Conservation (phyloP, 306 rosid species). For the Quercus robur region DNA sequence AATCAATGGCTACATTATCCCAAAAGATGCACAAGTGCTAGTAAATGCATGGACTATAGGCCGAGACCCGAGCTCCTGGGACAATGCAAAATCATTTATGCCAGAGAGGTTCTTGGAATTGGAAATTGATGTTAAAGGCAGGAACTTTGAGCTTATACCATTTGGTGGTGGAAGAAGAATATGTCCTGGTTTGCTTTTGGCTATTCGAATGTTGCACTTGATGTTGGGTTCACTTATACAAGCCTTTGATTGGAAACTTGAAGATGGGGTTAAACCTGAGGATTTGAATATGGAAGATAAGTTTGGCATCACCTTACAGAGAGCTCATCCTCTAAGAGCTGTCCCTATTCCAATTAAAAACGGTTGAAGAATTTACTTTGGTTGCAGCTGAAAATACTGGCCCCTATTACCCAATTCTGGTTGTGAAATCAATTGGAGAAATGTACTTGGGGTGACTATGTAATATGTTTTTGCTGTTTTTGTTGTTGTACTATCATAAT, state of each 20-base stretch:
- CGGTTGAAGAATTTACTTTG: too few relatives aligned
- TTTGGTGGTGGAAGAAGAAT: slow-evolving; percentile 49
- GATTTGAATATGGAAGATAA: slow-evolving; percentile 52
- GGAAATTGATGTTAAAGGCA: slow-evolving; percentile 38
- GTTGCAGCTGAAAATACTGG: too few relatives aligned
- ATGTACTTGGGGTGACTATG: too few relatives aligned
- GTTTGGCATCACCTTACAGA: slow-evolving; percentile 37
- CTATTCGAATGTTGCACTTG: slow-evolving; percentile 38
- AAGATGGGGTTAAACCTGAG: slow-evolving; percentile 22
- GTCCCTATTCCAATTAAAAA: slow-evolving; percentile 18
- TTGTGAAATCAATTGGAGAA: too few relatives aligned
- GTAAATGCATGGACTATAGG: slow-evolving; percentile 28
- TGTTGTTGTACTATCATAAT: too few relatives aligned
- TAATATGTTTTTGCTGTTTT: too few relatives aligned
- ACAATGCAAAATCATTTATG: slow-evolving; percentile 9
- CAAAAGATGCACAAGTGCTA: slow-evolving; percentile 19
- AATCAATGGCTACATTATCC: neutral
- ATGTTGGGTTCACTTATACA: slow-evolving; percentile 51
- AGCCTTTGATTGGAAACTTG: slow-evolving; percentile 58
- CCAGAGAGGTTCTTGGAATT: slow-evolving; percentile 57
- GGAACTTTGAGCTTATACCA: slow-evolving; percentile 46
- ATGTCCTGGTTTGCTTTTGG: slow-evolving; percentile 48
- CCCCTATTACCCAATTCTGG: too few relatives aligned
- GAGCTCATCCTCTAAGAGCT: slow-evolving; percentile 39
- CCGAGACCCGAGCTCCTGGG: too few relatives aligned